Percentiles rank a stretch among this genome's conserved stretches.
Evolutionary conservation across 1,284 basidiomycete species (phyloP).

Genomic region (Singerocomus inundabilis): DNA sequence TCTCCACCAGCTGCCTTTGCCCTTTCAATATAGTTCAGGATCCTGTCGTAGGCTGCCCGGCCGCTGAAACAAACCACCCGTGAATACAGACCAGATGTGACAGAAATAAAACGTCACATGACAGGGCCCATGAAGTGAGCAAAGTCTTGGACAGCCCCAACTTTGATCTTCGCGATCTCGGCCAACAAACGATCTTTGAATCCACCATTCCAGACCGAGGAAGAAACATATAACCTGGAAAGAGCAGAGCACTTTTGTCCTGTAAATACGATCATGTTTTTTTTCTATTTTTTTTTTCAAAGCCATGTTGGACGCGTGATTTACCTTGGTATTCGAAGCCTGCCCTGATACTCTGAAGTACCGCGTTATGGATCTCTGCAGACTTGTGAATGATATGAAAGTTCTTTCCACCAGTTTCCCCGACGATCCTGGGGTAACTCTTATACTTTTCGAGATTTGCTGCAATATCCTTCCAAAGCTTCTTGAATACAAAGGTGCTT

Average conservation of each 20-base stretch:
- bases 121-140: slow-evolving; percentile 94
- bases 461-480: slow-evolving; percentile 96
- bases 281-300: background rate
- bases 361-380: slow-evolving; percentile 87
- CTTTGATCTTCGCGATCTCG: slow-evolving; percentile 81
- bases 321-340: slow-evolving; percentile 96
- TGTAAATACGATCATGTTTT: slow-evolving; percentile 26
- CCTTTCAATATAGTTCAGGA: slow-evolving; percentile 81
- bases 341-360: slow-evolving; percentile 83
- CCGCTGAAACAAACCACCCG: slow-evolving; percentile 46
- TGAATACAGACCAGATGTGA: background rate
- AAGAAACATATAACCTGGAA: slow-evolving; percentile 88
- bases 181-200: slow-evolving; percentile 82
- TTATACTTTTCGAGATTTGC: slow-evolving; percentile 84
- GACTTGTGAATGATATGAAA: slow-evolving; percentile 92
- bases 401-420: slow-evolving; percentile 98
- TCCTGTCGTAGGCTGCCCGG: slow-evolving; percentile 85
- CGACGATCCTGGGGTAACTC: slow-evolving; percentile 92
- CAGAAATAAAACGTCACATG: slow-evolving; percentile 55
- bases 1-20: slow-evolving; percentile 89
- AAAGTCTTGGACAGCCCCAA: slow-evolving; percentile 80
- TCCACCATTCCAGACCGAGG: slow-evolving; percentile 82
- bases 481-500: slow-evolving; percentile 91
- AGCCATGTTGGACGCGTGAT: background rate
- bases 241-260: slow-evolving; percentile 97